Evolutionary conservation across 73 alveolate genomes (phyloP).

Genomic region (Tetrahymena borealis): DNA sequence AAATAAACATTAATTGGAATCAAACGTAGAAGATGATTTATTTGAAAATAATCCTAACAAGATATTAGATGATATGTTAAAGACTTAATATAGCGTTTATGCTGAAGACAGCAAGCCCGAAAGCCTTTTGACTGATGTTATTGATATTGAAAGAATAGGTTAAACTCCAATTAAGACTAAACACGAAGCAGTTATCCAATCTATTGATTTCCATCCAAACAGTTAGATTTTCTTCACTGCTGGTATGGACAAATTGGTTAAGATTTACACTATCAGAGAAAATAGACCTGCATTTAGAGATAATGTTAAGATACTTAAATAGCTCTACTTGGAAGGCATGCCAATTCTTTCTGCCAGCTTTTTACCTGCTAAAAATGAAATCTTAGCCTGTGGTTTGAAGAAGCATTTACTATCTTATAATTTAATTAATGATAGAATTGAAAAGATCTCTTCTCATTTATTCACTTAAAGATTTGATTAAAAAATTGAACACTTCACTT

Average conservation of each 20-base stretch:
- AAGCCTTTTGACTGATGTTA: neutral
- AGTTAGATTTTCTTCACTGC: neutral
- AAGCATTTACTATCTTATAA: neutral
- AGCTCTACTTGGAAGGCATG: neutral
- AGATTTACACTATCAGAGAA: neutral
- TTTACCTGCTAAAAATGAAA: neutral
- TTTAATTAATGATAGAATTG: neutral
- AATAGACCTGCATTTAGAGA: conserved; percentile 1
- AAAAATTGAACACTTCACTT: conserved; percentile 18
- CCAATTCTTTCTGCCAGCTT: neutral
- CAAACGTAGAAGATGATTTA: neutral
- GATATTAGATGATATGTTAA: neutral
- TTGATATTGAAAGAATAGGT: conserved; percentile 30
- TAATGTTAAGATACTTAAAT: neutral
- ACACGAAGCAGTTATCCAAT: neutral
- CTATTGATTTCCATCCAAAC: neutral
- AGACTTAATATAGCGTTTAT: neutral
- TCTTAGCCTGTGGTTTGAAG: neutral
- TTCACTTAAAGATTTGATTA: conserved; percentile 16
- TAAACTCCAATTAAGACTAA: neutral
- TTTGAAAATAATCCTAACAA: conserved; percentile 4
- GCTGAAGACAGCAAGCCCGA: neutral
- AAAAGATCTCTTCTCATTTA: neutral
- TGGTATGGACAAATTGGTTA: neutral
- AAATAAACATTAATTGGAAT: neutral